Evolutionary conservation across 768 basidiomycete species (phyloP), one percentile per base, ranked within the genome.

Genomic region (Agaricus blazei): DNA sequence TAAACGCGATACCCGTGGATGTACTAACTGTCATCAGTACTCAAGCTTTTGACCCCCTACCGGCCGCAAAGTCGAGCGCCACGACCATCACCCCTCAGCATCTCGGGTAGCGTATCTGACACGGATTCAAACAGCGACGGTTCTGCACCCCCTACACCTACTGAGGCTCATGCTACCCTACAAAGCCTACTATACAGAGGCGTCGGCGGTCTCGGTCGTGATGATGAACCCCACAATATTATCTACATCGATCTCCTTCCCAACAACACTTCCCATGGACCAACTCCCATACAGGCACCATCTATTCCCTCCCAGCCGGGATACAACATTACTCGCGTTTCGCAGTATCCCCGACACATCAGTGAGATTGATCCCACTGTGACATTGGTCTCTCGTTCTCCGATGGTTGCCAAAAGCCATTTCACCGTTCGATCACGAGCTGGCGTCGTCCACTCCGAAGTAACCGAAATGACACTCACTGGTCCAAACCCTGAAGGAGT

Each of bases 341-440:
- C 77, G n/a, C 70, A 71, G 51, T 67, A 72, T 37, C 73, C 83
- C 40, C 84, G 85, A 31, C 77, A 74, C 24, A 70, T 89, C 51
- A 70, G 69, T 9, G 68, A 75, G 43, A 87, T 89, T 59, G 83
- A 89, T 62, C 84, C 86, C 0, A 83, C 82, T 1, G 75, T 89
- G 27, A 84, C 87, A 19, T 82, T 89, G 59, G 64, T 79, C 31
- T 80, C 85, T 3, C 75, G 67, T 2, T 67, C 74, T 2, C 62
- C 71, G 3, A 71, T 85, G 34, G 63, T 69, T 9, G 84, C 84
- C 28, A 74, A 75, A 28, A 48, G 54, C 38, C 54, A 55, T 19
- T 55, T 55, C 19, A 47, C 42, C 14, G 54, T 55, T 28, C 54
- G 40, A 7, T 41, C 54, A 14, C 54, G 54, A 12, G 75, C 11